These are phyloP conservation scores for Chlamydomonas eustigma DNA, from an alignment of 139 green algal genomes.

Conservation along the genomic window DNA sequence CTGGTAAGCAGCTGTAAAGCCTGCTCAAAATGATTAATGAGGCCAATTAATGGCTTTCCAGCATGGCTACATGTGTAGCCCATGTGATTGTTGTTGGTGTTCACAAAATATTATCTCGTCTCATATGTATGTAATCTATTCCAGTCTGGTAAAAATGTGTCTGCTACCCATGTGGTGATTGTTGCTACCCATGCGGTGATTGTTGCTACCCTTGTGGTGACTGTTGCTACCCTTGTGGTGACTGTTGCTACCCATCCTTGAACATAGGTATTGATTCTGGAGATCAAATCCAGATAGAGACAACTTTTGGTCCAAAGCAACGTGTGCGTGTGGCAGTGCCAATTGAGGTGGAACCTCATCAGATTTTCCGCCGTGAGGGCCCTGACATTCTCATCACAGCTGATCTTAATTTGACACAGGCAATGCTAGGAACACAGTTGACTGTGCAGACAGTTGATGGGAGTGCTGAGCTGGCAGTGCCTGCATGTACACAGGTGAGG, in stretches of 20 bases:
- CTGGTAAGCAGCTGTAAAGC: background rate
- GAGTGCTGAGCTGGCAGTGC: conserved; percentile 28
- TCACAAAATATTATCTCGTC: no score
- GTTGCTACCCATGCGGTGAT: no score
- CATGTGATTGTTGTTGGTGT: no score
- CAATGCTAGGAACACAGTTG: conserved; percentile 26
- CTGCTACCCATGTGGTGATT: no score
- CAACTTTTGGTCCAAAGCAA: conserved; percentile 2
- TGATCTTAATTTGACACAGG: background rate
- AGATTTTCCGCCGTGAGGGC: conserved; percentile 2
- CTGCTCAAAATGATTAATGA: no score
- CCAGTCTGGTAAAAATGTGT: no score
- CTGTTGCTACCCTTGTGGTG: no score
- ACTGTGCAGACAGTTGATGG: conserved; percentile 37
- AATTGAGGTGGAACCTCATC: conserved; percentile 9
- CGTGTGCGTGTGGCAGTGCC: conserved; percentile 7
- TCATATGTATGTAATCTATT: no score
- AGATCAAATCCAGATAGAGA: conserved; percentile 16
- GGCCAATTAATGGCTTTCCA: no score
- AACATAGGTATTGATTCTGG: conserved; percentile 4
- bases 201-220: no score
- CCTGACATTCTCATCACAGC: background rate
- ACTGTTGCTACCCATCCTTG: no score
- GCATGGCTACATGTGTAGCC: no score
- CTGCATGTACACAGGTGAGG: conserved; percentile 13